Evolutionary conservation across 257 asterid species (phyloP).

Genomic region (Leptodermis oblonga): DNA sequence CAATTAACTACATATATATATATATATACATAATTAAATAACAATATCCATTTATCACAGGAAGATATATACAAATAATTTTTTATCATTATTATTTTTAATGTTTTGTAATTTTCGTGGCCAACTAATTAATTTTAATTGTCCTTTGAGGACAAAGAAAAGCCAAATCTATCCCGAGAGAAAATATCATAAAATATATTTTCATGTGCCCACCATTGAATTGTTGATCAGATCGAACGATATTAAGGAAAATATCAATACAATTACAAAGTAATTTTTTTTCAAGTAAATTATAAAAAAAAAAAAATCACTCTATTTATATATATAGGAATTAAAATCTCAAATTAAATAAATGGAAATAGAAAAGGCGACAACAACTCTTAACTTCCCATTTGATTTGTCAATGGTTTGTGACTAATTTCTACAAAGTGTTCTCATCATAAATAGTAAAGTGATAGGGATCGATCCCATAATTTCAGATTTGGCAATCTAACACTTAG

Average conservation of each 20-base stretch:
- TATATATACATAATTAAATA: too few relatives aligned
- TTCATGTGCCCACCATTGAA: not conserved
- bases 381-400: slow-evolving; percentile 27
- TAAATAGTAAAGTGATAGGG: not conserved
- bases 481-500: not conserved
- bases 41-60: not conserved
- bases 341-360: not conserved
- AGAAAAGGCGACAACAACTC: slow-evolving; percentile 53
- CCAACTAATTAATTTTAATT: too few relatives aligned
- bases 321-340: not conserved
- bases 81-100: too few relatives aligned
- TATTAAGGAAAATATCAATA: not conserved
- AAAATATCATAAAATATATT: not conserved
- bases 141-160: slow-evolving; percentile 16
- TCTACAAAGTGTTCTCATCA: not conserved
- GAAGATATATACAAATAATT: not conserved
- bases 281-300: not conserved
- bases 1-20: too few relatives aligned
- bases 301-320: too few relatives aligned
- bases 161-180: not conserved
- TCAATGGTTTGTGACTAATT: slow-evolving; percentile 7
- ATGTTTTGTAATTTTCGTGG: not conserved
- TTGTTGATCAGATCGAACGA: too few relatives aligned
- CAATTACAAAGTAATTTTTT: not conserved
- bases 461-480: not conserved